Base-by-base conservation (phyloP, 306 rosid genomes). In the Luffa acutangula region DNA sequence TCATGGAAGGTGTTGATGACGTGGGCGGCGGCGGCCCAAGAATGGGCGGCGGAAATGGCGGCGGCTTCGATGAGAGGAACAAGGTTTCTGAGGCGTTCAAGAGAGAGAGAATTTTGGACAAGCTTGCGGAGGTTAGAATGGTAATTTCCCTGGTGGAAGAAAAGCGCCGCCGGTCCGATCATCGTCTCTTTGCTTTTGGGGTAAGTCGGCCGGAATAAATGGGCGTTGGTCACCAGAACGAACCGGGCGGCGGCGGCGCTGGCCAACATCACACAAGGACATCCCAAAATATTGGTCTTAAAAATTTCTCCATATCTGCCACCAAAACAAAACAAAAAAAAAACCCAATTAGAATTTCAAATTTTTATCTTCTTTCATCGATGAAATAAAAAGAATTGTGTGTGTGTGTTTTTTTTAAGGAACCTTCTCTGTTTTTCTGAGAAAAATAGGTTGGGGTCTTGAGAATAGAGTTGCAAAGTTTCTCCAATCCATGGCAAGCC, bases 121-220 rank as follows among this genome's bases (percentile, higher is more conserved):
- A 94, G 90, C 84, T 90, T 92, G 73, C 91, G 82, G 1, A 92
- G 83, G 21, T 78, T 85, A 36, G 84, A 51, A 78, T 94, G 98
- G 87, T 92, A 92, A 10, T 85, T 71, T 54, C 97, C 98, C 84
- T 92, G 93, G 87, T 94, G 97, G 65, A 90, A 94, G 86, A 94
- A 94, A 60, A 94, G 86, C 79, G 98, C 98, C 9, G 90, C 84
- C 80, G 96, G 91, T n/a, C 98, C 98, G 67, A 94, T 92, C 36
- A 94, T 51, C 49, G 79, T 87, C 90, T 94, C 98, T 78, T 94
- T 94, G 86, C 97, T 89, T 76, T 89, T 94, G 3, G 98, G 97
- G 86, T 91, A 92, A 51, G 96, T 92, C 3, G 98, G 98, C 71
- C 88, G 91, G 86, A 94, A 94, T 76, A 92, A 81, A 53, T 92